Percentiles rank a stretch among this genome's conserved stretches.
Conservation (phyloP, 371 early-diverging fungal genomes). For the Zychaea mexicana region DNA sequence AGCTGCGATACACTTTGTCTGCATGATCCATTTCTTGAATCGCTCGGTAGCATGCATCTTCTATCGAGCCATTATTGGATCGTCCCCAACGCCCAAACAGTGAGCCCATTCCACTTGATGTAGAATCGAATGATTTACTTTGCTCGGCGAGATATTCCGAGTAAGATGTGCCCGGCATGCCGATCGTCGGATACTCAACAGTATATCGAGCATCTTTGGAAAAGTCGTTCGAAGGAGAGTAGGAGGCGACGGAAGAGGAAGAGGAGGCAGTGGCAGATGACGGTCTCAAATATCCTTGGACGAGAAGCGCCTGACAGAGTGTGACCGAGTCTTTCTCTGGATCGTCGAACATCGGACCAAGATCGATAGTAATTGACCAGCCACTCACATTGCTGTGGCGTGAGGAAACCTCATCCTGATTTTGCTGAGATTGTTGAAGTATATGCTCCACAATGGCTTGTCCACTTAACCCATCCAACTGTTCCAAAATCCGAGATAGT, state of each 20-base stretch:
- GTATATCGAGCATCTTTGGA: background rate
- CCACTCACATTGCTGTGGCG: constrained; percentile 3
- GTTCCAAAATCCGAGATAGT: constrained; percentile 10
- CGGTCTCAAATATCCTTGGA: constrained; percentile 10
- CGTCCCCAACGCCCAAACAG: constrained; percentile 27
- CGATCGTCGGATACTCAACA: background rate
- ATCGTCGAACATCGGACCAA: background rate
- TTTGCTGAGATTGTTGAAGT: constrained; percentile 1
- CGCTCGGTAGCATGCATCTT: constrained; percentile 3
- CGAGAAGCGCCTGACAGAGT: constrained; percentile 9
- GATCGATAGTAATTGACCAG: background rate
- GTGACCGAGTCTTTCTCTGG: constrained; percentile 10
- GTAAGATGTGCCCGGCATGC: background rate
- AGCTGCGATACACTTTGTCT: constrained; percentile 57
- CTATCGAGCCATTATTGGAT: constrained; percentile 7
- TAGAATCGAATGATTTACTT: background rate
- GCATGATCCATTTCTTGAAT: constrained; percentile 48
- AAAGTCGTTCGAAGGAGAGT: background rate
- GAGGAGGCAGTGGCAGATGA: background rate
- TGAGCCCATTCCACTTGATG: constrained; percentile 12
- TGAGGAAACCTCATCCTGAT: constrained; percentile 1
- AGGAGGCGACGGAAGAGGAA: too few relatives aligned
- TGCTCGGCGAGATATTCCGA: background rate
- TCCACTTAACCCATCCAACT: constrained; percentile 1
- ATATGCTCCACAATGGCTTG: constrained; percentile 1